Conservation (phyloP, 345 rosid genomes). For the Eucalyptus victrix region DNA sequence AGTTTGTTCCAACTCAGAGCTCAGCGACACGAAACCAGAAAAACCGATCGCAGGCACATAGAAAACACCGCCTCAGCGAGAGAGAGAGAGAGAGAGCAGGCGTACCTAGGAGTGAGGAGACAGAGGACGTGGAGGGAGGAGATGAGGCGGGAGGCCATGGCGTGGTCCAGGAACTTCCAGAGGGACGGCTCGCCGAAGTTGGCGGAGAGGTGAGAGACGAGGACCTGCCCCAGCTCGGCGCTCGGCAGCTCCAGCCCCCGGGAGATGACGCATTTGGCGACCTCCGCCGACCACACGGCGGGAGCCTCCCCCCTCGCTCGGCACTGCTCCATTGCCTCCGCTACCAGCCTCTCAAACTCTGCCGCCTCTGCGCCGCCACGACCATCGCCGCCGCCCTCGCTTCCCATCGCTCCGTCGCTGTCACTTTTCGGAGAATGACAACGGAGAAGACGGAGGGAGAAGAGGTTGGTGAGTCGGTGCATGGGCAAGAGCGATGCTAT, state of each 20-base stretch:
- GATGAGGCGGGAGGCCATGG: constrained; percentile 26
- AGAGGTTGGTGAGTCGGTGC: neutral
- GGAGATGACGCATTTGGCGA: constrained; percentile 15
- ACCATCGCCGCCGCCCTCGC: neutral
- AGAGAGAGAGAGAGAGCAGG: neutral
- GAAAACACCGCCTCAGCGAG: neutral
- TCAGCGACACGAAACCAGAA: neutral
- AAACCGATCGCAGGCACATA: neutral
- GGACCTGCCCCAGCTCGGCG: constrained; percentile 23
- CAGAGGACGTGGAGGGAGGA: constrained; percentile 40
- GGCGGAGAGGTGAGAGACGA: constrained; percentile 38
- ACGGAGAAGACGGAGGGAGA: neutral
- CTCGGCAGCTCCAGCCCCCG: constrained; percentile 7
- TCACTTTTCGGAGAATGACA: neutral
- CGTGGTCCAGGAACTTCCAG: constrained; percentile 44
- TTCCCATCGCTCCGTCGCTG: neutral
- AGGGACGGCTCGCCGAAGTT: constrained; percentile 24
- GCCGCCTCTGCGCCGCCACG: neutral
- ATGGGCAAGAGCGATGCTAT: neutral
- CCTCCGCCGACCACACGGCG: constrained; percentile 13
- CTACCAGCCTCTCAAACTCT: neutral
- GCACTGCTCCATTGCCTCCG: constrained; percentile 2
- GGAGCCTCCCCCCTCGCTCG: neutral
- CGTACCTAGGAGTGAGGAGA: constrained; percentile 32
- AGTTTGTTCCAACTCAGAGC: neutral